These are phyloP conservation scores for Tilletia setariae DNA, from an alignment of 1,284 basidiomycete species.

Conservation along the genomic window DNA sequence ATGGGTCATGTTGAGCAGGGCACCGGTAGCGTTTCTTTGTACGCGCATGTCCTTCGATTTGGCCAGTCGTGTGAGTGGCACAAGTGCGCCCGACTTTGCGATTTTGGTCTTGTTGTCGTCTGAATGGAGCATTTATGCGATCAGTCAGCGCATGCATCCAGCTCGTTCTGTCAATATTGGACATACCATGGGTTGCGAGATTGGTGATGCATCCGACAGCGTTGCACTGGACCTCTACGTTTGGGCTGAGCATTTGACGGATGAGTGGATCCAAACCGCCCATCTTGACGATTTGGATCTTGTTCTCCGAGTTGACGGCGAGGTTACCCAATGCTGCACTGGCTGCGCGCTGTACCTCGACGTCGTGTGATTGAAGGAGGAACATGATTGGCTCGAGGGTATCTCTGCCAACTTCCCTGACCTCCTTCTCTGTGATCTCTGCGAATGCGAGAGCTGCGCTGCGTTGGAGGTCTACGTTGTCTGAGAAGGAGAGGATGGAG, in stretches of 20 bases:
- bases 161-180: neutral
- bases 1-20: slow-evolving; percentile 98
- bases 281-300: slow-evolving; percentile 94
- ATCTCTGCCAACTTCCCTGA: slow-evolving; percentile 90
- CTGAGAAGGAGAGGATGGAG: slow-evolving; percentile 95
- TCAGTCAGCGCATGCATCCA: slow-evolving; percentile 3
- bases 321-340: slow-evolving; percentile 98
- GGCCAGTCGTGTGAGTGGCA: slow-evolving; percentile 91
- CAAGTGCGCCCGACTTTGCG: slow-evolving; percentile 94
- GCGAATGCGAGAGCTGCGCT: slow-evolving; percentile 97
- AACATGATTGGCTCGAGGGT: slow-evolving; percentile 98
- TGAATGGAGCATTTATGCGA: neutral
- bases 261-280: slow-evolving; percentile 97
- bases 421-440: slow-evolving; percentile 99
- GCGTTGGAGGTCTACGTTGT: slow-evolving; percentile 98
- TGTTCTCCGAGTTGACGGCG: slow-evolving; percentile 99
- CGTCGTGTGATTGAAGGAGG: slow-evolving; percentile 94
- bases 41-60: slow-evolving; percentile 99
- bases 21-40: slow-evolving; percentile 96
- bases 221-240: slow-evolving; percentile 99
- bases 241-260: slow-evolving; percentile 97
- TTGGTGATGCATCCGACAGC: slow-evolving; percentile 99
- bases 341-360: slow-evolving; percentile 95
- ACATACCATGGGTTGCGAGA: slow-evolving; percentile 88
- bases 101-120: slow-evolving; percentile 99